Evolutionary conservation across 306 rosid species (phyloP).

Genomic region (Sphenostylis stenocarpa): DNA sequence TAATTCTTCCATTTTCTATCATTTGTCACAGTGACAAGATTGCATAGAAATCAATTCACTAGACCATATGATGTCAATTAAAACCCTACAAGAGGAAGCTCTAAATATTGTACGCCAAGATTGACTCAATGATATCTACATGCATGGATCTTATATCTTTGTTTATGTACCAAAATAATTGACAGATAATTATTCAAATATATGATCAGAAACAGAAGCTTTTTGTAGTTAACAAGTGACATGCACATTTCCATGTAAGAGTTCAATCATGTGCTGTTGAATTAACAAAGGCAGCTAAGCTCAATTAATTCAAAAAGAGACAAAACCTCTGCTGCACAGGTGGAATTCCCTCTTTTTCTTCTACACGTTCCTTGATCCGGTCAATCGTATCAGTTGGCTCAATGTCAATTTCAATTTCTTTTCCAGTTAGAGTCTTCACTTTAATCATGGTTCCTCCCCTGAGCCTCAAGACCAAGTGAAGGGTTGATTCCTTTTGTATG

Average conservation of each 20-base stretch:
- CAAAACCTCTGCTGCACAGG: conserved; percentile 95
- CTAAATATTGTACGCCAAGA: background rate
- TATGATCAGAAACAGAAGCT: background rate
- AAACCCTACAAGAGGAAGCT: background rate
- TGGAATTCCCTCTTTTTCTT: conserved; percentile 98
- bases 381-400: conserved; percentile 96
- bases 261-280: background rate
- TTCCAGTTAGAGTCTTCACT: conserved; percentile 96
- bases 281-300: background rate
- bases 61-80: background rate
- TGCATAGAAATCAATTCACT: conserved; percentile 2
- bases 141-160: conserved; percentile 3
- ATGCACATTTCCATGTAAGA: background rate
- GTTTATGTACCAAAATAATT: background rate
- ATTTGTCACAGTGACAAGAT: background rate
- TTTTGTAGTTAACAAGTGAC: conserved; percentile 9
- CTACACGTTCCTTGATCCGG: conserved; percentile 92
- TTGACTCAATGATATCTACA: conserved; percentile 13
- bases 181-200: background rate
- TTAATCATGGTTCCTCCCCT: conserved; percentile 99
- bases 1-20: background rate
- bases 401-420: conserved; percentile 97
- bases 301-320: background rate
- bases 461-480: conserved; percentile 91
- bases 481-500: conserved; percentile 97